These are phyloP conservation scores for Boechera retrofracta DNA, from an alignment of 345 rosid genomes.

Conservation along the genomic window DNA sequence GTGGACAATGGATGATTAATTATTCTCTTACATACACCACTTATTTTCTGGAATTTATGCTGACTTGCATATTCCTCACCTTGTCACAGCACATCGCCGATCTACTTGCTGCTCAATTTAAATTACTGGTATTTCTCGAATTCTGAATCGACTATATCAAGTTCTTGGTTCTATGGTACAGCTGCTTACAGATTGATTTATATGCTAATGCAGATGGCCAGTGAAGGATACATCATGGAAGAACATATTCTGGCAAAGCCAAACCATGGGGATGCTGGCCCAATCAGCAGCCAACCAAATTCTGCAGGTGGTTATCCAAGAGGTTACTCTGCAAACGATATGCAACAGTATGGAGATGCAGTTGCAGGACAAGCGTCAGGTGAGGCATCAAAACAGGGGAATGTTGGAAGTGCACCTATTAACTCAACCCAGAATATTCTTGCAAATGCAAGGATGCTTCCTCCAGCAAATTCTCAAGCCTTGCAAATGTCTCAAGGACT, in stretches of 20 bases:
- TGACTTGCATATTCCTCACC: conserved; percentile 44
- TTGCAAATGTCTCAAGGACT: conserved; percentile 78
- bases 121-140: conserved; percentile 67
- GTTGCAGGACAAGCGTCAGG: conserved; percentile 57
- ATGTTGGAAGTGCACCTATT: conserved; percentile 53
- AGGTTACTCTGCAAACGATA: conserved; percentile 61
- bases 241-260: conserved; percentile 65
- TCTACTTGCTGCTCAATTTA: conserved; percentile 75
- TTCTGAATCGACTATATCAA: conserved; percentile 8
- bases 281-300: conserved; percentile 59
- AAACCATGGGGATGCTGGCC: conserved; percentile 48
- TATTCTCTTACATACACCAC: conserved; percentile 16
- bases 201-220: conserved; percentile 65
- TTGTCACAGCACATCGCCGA: conserved; percentile 78
- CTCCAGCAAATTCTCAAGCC: conserved; percentile 73
- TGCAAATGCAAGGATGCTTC: conserved; percentile 71
- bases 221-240: conserved; percentile 64
- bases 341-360: conserved; percentile 66
- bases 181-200: conserved; percentile 18
- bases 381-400: conserved; percentile 60
- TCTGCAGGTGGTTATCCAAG: conserved; percentile 53
- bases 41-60: conserved; percentile 30
- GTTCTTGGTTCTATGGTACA: conserved; percentile 7
- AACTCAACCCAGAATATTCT: conserved; percentile 56
- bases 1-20: conserved; percentile 16